phyloP scores from a whole-genome alignment of 805 yeast species.

The Debaryomyces tyrocola region DNA sequence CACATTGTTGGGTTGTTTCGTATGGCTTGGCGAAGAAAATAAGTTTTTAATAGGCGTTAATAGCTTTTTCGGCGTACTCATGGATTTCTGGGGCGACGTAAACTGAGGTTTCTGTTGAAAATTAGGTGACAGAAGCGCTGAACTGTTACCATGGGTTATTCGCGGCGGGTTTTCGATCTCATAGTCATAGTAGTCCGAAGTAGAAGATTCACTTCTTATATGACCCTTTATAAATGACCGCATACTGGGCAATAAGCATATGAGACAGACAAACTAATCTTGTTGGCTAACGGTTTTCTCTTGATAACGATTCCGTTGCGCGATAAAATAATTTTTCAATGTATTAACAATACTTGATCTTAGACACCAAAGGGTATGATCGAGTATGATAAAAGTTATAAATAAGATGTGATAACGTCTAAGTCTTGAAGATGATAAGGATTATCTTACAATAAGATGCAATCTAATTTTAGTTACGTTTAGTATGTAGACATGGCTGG shows the following conservation, averaged over 20 bases:
- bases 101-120: constrained; percentile 14
- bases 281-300: too few relatives aligned
- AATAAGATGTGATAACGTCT: too few relatives aligned
- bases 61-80: constrained; percentile 36
- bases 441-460: too few relatives aligned
- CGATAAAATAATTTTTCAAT: background rate
- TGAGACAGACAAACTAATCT: too few relatives aligned
- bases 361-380: too few relatives aligned
- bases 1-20: constrained; percentile 7
- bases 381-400: too few relatives aligned
- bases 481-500: too few relatives aligned
- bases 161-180: constrained; percentile 5
- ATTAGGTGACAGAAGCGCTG: constrained; percentile 23
- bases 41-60: constrained; percentile 36
- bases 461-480: too few relatives aligned
- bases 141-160: constrained; percentile 4
- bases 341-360: too few relatives aligned
- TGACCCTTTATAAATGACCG: constrained; percentile 31
- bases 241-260: constrained; percentile 11
- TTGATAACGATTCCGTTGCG: background rate
- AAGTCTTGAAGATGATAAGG: too few relatives aligned
- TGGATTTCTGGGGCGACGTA: constrained; percentile 17
- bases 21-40: constrained; percentile 21
- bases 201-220: constrained; percentile 17
- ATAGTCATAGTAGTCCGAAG: constrained; percentile 6